phyloP scores from a whole-genome alignment of 2,329 filamentous ascomycete genomes.

The Colletotrichum eleusines region DNA sequence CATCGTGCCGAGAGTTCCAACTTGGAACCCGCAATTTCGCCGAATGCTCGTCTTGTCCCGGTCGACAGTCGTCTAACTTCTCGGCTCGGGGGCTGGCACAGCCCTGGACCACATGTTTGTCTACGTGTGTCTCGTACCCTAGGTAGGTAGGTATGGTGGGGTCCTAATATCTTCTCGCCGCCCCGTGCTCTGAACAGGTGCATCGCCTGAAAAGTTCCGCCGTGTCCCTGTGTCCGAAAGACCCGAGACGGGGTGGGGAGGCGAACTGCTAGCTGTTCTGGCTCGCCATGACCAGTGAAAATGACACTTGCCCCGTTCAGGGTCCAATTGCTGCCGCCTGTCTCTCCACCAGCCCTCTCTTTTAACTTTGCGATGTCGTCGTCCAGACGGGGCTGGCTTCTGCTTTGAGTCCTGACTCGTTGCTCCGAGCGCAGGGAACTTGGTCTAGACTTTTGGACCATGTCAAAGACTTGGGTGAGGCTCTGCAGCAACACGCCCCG shows the following conservation, averaged over 20 bases:
- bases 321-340: conserved; percentile 35
- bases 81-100: conserved; percentile 14
- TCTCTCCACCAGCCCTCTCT: conserved; percentile 18
- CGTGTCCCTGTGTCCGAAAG: conserved; percentile 23
- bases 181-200: conserved; percentile 22
- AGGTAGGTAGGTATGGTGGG: background rate
- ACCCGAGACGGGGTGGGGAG: conserved; percentile 8
- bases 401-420: conserved; percentile 10
- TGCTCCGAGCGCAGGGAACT: background rate
- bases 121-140: conserved; percentile 1
- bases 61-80: background rate
- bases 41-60: background rate
- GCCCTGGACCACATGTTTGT: background rate
- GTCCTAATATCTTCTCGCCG: background rate
- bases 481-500: conserved; percentile 31
- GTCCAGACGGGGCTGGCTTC: conserved; percentile 31
- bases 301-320: conserved; percentile 25
- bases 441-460: conserved; percentile 15
- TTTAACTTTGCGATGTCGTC: conserved; percentile 21
- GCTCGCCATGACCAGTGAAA: conserved; percentile 24
- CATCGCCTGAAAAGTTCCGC: conserved; percentile 38
- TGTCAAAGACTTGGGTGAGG: conserved; percentile 26
- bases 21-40: conserved; percentile 1
- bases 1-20: conserved; percentile 18
- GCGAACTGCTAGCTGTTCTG: background rate